Evolutionary conservation across 352 stramenopile species (phyloP).

Genomic region (Phytopythium sindhum): DNA sequence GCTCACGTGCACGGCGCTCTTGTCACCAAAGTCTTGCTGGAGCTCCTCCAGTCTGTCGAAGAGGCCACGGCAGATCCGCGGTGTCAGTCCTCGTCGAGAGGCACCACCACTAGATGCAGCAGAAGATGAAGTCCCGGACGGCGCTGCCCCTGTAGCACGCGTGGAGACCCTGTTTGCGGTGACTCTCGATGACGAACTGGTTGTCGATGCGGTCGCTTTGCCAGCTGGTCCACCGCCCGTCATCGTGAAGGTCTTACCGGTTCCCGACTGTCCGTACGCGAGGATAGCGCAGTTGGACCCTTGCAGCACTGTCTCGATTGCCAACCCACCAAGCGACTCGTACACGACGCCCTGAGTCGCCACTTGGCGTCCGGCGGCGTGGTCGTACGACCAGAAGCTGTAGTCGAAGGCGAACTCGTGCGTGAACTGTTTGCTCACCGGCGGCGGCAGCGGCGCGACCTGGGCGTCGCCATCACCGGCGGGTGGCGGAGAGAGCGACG

Average conservation of each 20-base stretch:
- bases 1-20: constrained; percentile 51
- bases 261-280: constrained; percentile 66
- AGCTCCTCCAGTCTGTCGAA: constrained; percentile 47
- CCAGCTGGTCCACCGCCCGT: constrained; percentile 29
- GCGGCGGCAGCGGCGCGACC: constrained; percentile 5
- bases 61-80: constrained; percentile 54
- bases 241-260: constrained; percentile 77
- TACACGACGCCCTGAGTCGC: constrained; percentile 58
- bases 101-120: not conserved
- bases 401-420: constrained; percentile 74
- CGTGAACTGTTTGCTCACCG: constrained; percentile 36
- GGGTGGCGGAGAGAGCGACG: constrained; percentile 1
- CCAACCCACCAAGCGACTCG: constrained; percentile 48
- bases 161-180: not conserved
- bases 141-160: not conserved
- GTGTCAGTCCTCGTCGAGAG: constrained; percentile 42
- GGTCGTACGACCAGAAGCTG: constrained; percentile 72
- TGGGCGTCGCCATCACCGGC: not conserved
- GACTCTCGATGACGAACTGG: not conserved
- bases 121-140: not conserved
- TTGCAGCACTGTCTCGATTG: constrained; percentile 50
- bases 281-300: constrained; percentile 79
- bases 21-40: constrained; percentile 7
- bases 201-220: not conserved
- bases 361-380: constrained; percentile 18